These are phyloP conservation scores for Leccinum uliginosum DNA, from an alignment of 768 basidiomycete genomes.

Conservation along the genomic window DNA sequence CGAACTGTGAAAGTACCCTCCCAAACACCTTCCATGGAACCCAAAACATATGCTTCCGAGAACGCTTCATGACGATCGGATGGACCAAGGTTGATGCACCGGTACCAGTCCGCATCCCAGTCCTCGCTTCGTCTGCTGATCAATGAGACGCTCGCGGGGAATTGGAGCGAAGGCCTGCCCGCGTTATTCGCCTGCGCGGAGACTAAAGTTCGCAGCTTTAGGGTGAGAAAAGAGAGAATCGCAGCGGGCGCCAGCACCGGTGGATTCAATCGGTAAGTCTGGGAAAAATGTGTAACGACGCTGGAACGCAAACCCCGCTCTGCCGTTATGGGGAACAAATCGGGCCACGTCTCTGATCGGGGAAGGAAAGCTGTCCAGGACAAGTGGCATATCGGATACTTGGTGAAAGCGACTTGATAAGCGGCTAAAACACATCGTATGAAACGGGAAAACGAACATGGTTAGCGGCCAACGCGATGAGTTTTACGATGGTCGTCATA, in stretches of 20 bases:
- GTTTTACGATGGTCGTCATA: conserved; percentile 49
- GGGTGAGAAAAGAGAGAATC: conserved; percentile 63
- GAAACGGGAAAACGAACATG: conserved; percentile 36
- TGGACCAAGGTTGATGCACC: conserved; percentile 41
- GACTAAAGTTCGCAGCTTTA: conserved; percentile 32
- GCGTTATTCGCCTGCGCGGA: not conserved
- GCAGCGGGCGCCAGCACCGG: conserved; percentile 68
- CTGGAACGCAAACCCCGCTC: conserved; percentile 16
- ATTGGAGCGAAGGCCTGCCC: conserved; percentile 6
- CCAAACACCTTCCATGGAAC: conserved; percentile 75
- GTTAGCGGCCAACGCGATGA: conserved; percentile 67
- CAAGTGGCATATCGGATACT: conserved; percentile 60
- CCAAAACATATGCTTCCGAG: conserved; percentile 51
- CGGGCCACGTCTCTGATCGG: conserved; percentile 42
- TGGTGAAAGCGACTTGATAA: conserved; percentile 9
- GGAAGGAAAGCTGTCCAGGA: conserved; percentile 59
- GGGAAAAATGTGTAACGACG: conserved; percentile 40
- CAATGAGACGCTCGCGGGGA: conserved; percentile 12
- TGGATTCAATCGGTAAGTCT: conserved; percentile 43
- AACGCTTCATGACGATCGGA: conserved; percentile 31
- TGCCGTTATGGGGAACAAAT: conserved; percentile 38
- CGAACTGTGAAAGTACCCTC: conserved; percentile 74
- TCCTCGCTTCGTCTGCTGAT: conserved; percentile 38
- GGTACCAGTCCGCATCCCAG: conserved; percentile 71
- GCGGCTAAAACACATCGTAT: conserved; percentile 4